Percentiles rank a stretch among this genome's conserved stretches.
Evolutionary conservation across 176 grass and related monocot genomes (phyloP).

Genomic region (Puya raimondii): DNA sequence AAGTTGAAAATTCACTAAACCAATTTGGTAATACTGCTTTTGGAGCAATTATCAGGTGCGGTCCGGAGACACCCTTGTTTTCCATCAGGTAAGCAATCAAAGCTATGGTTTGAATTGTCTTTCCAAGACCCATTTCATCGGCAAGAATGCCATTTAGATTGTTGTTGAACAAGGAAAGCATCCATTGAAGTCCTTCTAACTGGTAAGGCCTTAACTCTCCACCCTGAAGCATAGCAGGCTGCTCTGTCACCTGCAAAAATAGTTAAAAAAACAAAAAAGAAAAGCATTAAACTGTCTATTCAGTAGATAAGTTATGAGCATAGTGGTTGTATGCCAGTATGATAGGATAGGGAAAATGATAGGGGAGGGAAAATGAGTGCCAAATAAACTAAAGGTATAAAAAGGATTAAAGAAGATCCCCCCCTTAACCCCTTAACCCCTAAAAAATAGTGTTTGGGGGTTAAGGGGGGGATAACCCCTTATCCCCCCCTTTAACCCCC

Average conservation of each 20-base stretch:
- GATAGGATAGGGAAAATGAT: not conserved
- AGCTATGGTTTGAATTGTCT: conserved; percentile 99
- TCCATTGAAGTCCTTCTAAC: conserved; percentile 97
- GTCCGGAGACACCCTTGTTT: conserved; percentile 84
- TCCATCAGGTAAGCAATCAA: conserved; percentile 88
- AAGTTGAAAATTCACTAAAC: conserved; percentile 86
- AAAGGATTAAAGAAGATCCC: not conserved
- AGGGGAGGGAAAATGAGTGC: not conserved
- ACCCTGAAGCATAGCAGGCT: conserved; percentile 76
- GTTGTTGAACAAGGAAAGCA: conserved; percentile 99
- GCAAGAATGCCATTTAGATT: conserved; percentile 99
- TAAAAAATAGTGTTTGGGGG: too few species aligned
- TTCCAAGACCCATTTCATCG: conserved; percentile 99
- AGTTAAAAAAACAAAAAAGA: conserved; percentile 15
- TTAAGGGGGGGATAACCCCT: too few species aligned
- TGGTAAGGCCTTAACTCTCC: conserved; percentile 87
- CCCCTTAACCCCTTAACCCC: too few species aligned
- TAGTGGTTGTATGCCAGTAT: not conserved
- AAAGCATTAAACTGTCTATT: conserved; percentile 16
- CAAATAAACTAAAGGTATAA: not conserved
- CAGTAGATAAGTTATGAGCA: not conserved
- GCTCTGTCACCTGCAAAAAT: conserved; percentile 75
- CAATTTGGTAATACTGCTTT: conserved; percentile 99
- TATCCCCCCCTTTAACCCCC: too few species aligned
- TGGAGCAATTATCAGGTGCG: conserved; percentile 93